Conservation (phyloP, 306 rosid species). For the Biancaea sappan region DNA sequence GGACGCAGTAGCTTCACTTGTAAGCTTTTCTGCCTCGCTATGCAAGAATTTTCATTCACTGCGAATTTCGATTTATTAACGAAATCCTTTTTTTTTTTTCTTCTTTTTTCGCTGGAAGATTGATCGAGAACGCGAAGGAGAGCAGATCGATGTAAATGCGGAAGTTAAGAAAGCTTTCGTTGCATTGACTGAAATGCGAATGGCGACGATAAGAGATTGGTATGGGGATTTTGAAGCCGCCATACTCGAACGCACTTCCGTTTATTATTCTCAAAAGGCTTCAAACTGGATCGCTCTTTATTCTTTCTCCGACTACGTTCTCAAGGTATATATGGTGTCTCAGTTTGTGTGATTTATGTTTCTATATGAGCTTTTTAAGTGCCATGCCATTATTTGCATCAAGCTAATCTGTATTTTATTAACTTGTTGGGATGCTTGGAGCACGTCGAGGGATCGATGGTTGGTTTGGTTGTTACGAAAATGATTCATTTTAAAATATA, state of each 20-base stretch:
- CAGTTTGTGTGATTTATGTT: too few relatives aligned
- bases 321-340: slow-evolving; percentile 47
- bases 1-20: slow-evolving; percentile 77
- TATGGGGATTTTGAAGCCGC: slow-evolving; percentile 77
- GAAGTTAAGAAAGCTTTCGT: slow-evolving; percentile 75
- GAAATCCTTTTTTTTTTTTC: background rate
- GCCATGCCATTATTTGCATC: too few relatives aligned
- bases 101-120: slow-evolving; percentile 58
- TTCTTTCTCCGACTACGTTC: slow-evolving; percentile 82
- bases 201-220: slow-evolving; percentile 79
- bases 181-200: slow-evolving; percentile 79
- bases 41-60: background rate
- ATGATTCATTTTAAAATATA: too few relatives aligned
- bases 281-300: slow-evolving; percentile 77
- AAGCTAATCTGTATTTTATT: too few relatives aligned
- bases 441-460: too few relatives aligned
- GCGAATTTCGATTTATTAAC: slow-evolving; percentile 19
- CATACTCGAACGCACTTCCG: slow-evolving; percentile 66
- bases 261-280: slow-evolving; percentile 81
- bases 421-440: too few relatives aligned
- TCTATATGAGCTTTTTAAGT: too few relatives aligned
- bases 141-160: too few relatives aligned
- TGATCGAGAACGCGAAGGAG: too few relatives aligned
- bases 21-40: slow-evolving; percentile 33
- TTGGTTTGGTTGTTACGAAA: too few relatives aligned